Evolutionary conservation across 2,329 filamentous ascomycete species (phyloP).

Genomic region (Penicillium sp.): DNA sequence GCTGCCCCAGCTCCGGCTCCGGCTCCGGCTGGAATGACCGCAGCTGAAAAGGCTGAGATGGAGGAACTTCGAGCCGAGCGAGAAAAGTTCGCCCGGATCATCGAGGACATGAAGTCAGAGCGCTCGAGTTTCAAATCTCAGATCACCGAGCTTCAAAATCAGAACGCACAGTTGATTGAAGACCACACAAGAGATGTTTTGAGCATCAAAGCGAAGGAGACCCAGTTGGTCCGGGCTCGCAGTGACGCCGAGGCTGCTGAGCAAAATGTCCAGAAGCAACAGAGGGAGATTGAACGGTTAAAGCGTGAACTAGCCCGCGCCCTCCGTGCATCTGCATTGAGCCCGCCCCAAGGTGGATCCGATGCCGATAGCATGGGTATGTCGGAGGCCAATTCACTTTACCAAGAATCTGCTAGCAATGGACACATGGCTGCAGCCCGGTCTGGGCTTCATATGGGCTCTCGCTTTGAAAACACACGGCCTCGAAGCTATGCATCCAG

Average conservation of each 20-base stretch:
- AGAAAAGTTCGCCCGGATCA: slow-evolving; percentile 73
- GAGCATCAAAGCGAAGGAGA: slow-evolving; percentile 98
- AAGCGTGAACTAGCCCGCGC: slow-evolving; percentile 76
- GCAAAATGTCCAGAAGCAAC: slow-evolving; percentile 79
- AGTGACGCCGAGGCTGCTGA: slow-evolving; percentile 90
- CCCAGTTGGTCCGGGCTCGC: slow-evolving; percentile 87
- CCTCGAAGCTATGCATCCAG: slow-evolving; percentile 50
- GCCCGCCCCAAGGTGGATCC: slow-evolving; percentile 37
- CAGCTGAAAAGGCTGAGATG: slow-evolving; percentile 87
- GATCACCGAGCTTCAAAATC: slow-evolving; percentile 91
- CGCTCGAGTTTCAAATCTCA: slow-evolving; percentile 81
- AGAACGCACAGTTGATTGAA: slow-evolving; percentile 95
- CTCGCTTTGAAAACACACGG: slow-evolving; percentile 46
- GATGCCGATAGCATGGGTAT: slow-evolving; percentile 59
- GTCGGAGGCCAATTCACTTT: slow-evolving; percentile 55
- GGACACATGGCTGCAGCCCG: slow-evolving; percentile 33
- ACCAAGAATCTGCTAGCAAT: slow-evolving; percentile 42
- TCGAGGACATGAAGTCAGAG: slow-evolving; percentile 81
- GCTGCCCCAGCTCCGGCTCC: slow-evolving; percentile 51
- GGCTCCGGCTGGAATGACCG: slow-evolving; percentile 68
- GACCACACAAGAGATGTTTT: slow-evolving; percentile 94
- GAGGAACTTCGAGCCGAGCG: slow-evolving; percentile 85
- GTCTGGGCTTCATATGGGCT: slow-evolving; percentile 41
- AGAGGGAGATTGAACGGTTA: slow-evolving; percentile 86
- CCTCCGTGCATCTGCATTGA: slow-evolving; percentile 45